Conservation (phyloP, 805 yeast genomes). For the Saccharomycodes ludwigii region DNA sequence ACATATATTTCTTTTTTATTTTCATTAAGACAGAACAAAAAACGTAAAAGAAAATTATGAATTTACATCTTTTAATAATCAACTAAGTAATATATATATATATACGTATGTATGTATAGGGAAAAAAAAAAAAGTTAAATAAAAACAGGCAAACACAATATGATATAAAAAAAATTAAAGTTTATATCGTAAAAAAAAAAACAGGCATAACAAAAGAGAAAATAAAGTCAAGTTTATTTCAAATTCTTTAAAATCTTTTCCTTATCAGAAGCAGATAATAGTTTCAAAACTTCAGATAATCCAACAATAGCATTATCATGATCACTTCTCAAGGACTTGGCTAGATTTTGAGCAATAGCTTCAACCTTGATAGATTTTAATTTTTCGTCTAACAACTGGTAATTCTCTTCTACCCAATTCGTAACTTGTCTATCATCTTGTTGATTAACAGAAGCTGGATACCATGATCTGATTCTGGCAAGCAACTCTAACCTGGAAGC, state of each 20-base stretch:
- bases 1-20: no score
- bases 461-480: conserved; percentile 82
- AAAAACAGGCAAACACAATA: conserved; percentile 5
- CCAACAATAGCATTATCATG: conserved; percentile 42
- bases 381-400: conserved; percentile 43
- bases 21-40: no score
- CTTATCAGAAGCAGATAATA: conserved; percentile 43
- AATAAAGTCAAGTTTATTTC: conserved; percentile 13
- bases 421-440: conserved; percentile 72
- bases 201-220: not conserved
- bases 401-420: conserved; percentile 75
- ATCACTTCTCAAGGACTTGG: conserved; percentile 44
- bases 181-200: not conserved
- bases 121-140: no score
- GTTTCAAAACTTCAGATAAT: conserved; percentile 39
- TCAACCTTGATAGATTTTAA: conserved; percentile 57
- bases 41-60: no score
- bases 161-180: not conserved
- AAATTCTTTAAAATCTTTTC: conserved; percentile 28
- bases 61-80: conserved; percentile 2
- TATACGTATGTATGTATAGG: no score
- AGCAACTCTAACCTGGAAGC: conserved; percentile 68
- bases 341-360: conserved; percentile 50
- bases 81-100: no score
- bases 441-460: conserved; percentile 54